phyloP scores from a whole-genome alignment of 306 rosid species.

The Casuarina glauca region DNA sequence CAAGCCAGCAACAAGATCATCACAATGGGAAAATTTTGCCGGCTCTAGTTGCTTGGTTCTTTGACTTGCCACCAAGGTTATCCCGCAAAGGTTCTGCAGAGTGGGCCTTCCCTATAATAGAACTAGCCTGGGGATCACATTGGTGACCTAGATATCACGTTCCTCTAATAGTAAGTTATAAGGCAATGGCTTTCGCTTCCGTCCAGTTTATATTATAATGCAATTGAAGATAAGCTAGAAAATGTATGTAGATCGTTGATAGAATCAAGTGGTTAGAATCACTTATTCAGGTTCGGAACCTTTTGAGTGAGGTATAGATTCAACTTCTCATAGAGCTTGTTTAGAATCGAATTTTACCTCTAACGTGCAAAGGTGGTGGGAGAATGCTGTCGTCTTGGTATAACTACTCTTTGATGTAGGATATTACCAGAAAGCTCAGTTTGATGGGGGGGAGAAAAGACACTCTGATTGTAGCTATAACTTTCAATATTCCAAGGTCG shows the following conservation, averaged over 20 bases:
- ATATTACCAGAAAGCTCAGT: not conserved
- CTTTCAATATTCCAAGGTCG: too few species aligned
- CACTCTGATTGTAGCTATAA: too few species aligned
- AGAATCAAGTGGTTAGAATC: constrained; percentile 8
- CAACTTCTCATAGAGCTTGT: too few species aligned
- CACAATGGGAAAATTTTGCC: not conserved
- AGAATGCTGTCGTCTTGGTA: not conserved
- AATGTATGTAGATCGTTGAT: not conserved
- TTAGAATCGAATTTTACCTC: not conserved
- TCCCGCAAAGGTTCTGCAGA: not conserved
- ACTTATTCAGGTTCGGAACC: not conserved
- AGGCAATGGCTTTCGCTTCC: not conserved
- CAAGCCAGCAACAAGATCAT: not conserved
- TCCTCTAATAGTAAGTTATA: not conserved
- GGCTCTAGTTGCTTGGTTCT: not conserved
- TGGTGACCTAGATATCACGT: not conserved
- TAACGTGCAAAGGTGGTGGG: not conserved
- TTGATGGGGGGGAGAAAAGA: too few species aligned
- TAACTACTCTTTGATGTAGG: not conserved
- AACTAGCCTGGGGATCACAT: constrained; percentile 4
- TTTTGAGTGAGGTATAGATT: not conserved
- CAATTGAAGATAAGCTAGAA: constrained; percentile 9
- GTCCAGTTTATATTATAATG: not conserved
- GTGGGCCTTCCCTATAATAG: not conserved
- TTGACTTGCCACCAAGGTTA: not conserved